phyloP scores from a whole-genome alignment of 1,284 basidiomycete species.

The Fomitopsis palustris region DNA sequence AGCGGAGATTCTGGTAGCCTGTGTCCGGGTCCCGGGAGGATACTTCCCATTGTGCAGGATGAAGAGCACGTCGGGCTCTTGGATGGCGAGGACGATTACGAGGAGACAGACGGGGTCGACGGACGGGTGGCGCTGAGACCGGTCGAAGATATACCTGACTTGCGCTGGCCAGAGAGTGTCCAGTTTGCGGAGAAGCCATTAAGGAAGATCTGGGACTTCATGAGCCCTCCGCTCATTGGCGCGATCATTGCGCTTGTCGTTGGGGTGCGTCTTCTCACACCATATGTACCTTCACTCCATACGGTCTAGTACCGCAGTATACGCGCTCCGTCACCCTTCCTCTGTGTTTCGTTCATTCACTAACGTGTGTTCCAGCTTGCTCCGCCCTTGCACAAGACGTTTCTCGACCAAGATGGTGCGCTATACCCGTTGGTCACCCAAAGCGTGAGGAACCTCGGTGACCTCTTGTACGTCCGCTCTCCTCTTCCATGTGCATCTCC shows the following conservation, averaged over 20 bases:
- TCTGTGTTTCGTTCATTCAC: not conserved
- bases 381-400: conserved; percentile 19
- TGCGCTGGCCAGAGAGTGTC: conserved; percentile 22
- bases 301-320: not conserved
- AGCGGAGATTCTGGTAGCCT: conserved; percentile 13
- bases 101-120: not conserved
- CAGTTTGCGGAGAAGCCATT: conserved; percentile 20
- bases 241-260: conserved; percentile 28
- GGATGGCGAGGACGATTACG: conserved; percentile 14
- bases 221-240: conserved; percentile 28
- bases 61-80: conserved; percentile 26
- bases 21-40: conserved; percentile 16
- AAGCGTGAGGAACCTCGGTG: conserved; percentile 26
- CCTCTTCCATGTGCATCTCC: not conserved
- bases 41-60: conserved; percentile 24
- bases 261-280: conserved; percentile 21
- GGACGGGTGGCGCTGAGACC: conserved; percentile 16
- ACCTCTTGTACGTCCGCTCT: conserved; percentile 24
- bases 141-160: conserved; percentile 22
- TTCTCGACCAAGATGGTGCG: conserved; percentile 22
- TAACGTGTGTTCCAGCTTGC: conserved; percentile 14
- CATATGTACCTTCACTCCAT: no score
- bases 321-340: not conserved
- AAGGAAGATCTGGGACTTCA: conserved; percentile 11
- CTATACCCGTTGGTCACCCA: conserved; percentile 26